Evolutionary conservation across 495 filamentous ascomycete species (phyloP), one percentile per base, ranked within the genome.

Genomic region (Penicillium macrosclerotiorum): DNA sequence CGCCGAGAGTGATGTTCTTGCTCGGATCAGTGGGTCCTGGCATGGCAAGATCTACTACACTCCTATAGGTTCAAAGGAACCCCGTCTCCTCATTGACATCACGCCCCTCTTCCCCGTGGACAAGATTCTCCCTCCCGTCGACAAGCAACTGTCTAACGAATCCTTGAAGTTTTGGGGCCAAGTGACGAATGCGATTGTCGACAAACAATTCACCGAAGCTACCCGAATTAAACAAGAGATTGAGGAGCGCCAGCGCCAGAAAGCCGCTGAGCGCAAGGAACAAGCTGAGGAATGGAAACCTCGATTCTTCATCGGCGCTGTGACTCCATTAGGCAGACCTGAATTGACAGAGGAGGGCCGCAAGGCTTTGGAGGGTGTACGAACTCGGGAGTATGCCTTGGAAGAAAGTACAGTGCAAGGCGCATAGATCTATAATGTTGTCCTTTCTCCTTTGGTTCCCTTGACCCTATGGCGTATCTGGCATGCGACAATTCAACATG

Each of bases 141-240:
- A 88, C 44, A 48, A 78, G 20, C 91, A 96, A 64, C 80, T 96
- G 4, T 79, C 87, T 17, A 92, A 97, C 57, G 93, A 98, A 69
- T 95, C 89, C 1, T 81, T 90, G 40, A 83, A 80, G 48, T 89
- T 95, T 57, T 98, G 93, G 93, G 74, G 79, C 25, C 76, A 77
- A 18, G 91, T 98, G 29, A 96, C 93, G 7, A 72, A 85, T 24
- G 88, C 91, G n/a, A 97, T 98, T 48, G 55, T 82, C 8, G 71
- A 82, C 49, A 95, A 89, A 64, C 89, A 91, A 54, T 98, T 80
- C 65, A 77, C 77, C 31, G 81, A 84, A 49, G 93, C 93, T 11
- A 97, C 92, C 34, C 81, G 80, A 27, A 65, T 90, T 32, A 98
- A 98, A 68, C 80, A 89, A 34, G 89, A 95, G 53, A 80, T 98